These are phyloP conservation scores for Spathaspora sp. DNA, from an alignment of 1,139 yeast species.

Conservation along the genomic window DNA sequence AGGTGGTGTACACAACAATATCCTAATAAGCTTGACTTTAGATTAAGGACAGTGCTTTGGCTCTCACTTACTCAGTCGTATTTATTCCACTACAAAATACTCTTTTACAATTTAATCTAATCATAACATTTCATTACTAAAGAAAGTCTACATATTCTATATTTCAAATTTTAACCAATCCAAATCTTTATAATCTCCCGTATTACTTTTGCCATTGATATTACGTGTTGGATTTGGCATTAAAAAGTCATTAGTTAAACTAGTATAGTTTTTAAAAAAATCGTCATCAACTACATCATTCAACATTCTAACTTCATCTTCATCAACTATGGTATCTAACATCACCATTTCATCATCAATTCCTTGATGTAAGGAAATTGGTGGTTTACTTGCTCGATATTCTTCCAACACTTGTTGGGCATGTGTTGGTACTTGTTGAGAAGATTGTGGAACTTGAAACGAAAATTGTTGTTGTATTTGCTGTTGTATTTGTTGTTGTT, in stretches of 20 bases:
- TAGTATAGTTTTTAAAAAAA: slow-evolving; percentile 12
- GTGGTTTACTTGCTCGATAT: slow-evolving; percentile 15
- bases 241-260: slow-evolving; percentile 9
- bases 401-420: slow-evolving; percentile 12
- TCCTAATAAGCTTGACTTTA: too few relatives aligned
- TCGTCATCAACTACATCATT: slow-evolving; percentile 10
- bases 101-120: neutral
- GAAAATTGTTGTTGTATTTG: slow-evolving; percentile 12
- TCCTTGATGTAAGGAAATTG: slow-evolving; percentile 12
- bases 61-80: too few relatives aligned
- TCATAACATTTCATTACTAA: slow-evolving; percentile 1
- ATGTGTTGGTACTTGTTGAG: neutral
- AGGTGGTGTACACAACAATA: too few relatives aligned
- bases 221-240: neutral
- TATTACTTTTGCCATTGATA: neutral
- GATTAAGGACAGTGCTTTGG: too few relatives aligned
- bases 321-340: slow-evolving; percentile 6
- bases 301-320: neutral
- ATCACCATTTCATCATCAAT: slow-evolving; percentile 16
- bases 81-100: too few relatives aligned
- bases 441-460: slow-evolving; percentile 8
- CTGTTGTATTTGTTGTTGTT: slow-evolving; percentile 14
- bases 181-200: slow-evolving; percentile 26
- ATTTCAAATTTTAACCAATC: slow-evolving; percentile 51
- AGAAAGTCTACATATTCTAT: slow-evolving; percentile 15